A percentile compares a stretch with the other conserved stretches of the same genome.
Evolutionary conservation across 495 filamentous ascomycete species (phyloP).

Genomic region (Penicillium coffeae): DNA sequence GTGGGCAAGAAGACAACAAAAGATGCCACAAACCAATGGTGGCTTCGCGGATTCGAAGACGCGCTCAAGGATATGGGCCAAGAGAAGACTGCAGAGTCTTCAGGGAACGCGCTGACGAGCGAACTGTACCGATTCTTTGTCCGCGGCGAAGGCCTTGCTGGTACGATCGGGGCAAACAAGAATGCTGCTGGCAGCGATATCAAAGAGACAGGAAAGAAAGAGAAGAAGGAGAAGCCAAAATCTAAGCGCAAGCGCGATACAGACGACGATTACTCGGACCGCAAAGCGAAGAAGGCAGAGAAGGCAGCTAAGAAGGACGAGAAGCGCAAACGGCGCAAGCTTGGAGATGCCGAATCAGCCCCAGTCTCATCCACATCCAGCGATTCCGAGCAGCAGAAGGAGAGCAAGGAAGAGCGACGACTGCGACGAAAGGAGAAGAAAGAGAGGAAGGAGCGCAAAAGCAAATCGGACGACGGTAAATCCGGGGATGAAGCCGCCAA

Average conservation of each 20-base stretch:
- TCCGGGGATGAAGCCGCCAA: constrained; percentile 16
- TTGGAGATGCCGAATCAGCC: constrained; percentile 26
- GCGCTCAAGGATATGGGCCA: constrained; percentile 61
- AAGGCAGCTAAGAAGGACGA: constrained; percentile 29
- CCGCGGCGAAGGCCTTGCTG: constrained; percentile 64
- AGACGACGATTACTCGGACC: constrained; percentile 10
- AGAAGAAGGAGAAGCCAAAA: constrained; percentile 15
- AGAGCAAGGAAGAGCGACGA: constrained; percentile 24
- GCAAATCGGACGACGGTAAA: constrained; percentile 20
- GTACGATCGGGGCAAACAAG: constrained; percentile 53
- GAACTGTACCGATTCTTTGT: constrained; percentile 84
- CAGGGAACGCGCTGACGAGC: constrained; percentile 40
- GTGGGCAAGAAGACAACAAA: constrained; percentile 66
- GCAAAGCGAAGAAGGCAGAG: constrained; percentile 20
- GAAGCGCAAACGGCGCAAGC: constrained; percentile 35
- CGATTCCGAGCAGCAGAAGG: constrained; percentile 21
- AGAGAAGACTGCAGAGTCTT: constrained; percentile 34
- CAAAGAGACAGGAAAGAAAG: neutral
- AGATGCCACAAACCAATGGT: constrained; percentile 69
- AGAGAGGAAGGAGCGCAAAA: constrained; percentile 30
- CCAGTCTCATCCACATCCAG: constrained; percentile 6
- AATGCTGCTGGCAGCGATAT: neutral
- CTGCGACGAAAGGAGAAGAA: constrained; percentile 27
- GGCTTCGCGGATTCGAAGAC: constrained; percentile 76
- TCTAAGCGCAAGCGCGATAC: constrained; percentile 26